phyloP scores from a whole-genome alignment of 2,329 filamentous ascomycete species.

The Fusarium pseudonygamai region DNA sequence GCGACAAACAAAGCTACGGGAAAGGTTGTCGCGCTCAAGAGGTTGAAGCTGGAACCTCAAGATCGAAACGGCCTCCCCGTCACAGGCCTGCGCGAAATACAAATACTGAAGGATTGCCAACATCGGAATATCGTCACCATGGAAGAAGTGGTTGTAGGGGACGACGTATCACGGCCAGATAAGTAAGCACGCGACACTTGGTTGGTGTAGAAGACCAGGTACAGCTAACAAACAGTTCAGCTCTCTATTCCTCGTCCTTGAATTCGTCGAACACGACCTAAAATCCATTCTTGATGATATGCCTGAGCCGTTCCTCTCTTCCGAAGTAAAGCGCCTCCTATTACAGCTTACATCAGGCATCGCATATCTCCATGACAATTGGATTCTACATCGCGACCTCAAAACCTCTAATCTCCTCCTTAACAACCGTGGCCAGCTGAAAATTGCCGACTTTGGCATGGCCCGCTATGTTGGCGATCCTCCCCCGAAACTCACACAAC shows the following conservation, averaged over 20 bases:
- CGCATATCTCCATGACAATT: conserved; percentile 85
- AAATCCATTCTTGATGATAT: conserved; percentile 94
- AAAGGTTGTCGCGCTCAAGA: conserved; percentile 89
- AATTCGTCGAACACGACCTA: conserved; percentile 97
- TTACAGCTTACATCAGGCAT: conserved; percentile 83
- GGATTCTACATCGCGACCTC: conserved; percentile 92
- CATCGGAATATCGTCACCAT: conserved; percentile 87
- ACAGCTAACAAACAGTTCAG: conserved; percentile 53
- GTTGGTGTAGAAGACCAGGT: conserved; percentile 11
- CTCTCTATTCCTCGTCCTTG: conserved; percentile 89
- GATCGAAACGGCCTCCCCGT: conserved; percentile 84
- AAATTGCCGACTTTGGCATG: conserved; percentile 98
- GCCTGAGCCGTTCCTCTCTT: conserved; percentile 90
- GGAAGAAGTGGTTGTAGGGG: conserved; percentile 84
- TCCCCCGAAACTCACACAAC: conserved; percentile 80
- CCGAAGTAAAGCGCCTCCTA: conserved; percentile 90
- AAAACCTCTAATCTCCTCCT: conserved; percentile 95
- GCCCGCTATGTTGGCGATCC: conserved; percentile 88
- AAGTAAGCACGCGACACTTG: conserved; percentile 54
- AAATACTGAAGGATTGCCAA: conserved; percentile 81
- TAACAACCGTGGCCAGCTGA: conserved; percentile 93
- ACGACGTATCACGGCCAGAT: conserved; percentile 62
- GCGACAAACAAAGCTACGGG: conserved; percentile 79
- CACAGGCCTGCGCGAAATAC: conserved; percentile 92
- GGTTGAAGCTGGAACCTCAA: conserved; percentile 85